phyloP scores from a whole-genome alignment of 2,329 filamentous ascomycete species.

The Dactylella cylindrospora region DNA sequence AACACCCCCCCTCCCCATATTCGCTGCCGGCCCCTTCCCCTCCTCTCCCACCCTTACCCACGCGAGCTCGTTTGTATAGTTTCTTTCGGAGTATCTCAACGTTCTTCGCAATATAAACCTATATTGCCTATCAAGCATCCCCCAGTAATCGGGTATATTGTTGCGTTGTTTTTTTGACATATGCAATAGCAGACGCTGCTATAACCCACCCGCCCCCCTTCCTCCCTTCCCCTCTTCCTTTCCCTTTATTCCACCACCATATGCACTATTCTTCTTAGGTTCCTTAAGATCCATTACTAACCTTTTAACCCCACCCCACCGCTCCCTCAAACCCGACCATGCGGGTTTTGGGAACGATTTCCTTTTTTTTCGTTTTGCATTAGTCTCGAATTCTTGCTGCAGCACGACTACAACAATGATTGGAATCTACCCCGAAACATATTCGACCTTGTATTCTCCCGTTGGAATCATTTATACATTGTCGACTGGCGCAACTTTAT shows the following conservation, averaged over 20 bases:
- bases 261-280: too few species aligned
- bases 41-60: constrained; percentile 16
- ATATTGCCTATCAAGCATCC: constrained; percentile 38
- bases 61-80: constrained; percentile 28
- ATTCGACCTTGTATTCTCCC: constrained; percentile 42
- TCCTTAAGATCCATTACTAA: too few species aligned
- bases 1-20: constrained; percentile 2
- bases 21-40: background rate
- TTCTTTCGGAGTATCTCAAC: constrained; percentile 42
- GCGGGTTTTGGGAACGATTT: constrained; percentile 28
- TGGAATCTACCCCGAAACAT: constrained; percentile 41
- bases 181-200: constrained; percentile 41
- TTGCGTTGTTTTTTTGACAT: constrained; percentile 44
- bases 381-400: constrained; percentile 40
- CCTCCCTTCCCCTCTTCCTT: too few species aligned
- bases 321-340: constrained; percentile 24
- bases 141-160: constrained; percentile 43
- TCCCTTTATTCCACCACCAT: too few species aligned
- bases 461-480: constrained; percentile 42
- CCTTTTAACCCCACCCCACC: constrained; percentile 26
- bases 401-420: constrained; percentile 40
- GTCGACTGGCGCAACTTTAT: constrained; percentile 38
- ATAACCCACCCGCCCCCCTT: constrained; percentile 22
- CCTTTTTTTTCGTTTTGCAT: constrained; percentile 3
- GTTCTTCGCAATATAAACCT: constrained; percentile 10